These are phyloP conservation scores for Parastagonospora avenae DNA, from an alignment of 2,329 filamentous ascomycete species.

Conservation along the genomic window DNA sequence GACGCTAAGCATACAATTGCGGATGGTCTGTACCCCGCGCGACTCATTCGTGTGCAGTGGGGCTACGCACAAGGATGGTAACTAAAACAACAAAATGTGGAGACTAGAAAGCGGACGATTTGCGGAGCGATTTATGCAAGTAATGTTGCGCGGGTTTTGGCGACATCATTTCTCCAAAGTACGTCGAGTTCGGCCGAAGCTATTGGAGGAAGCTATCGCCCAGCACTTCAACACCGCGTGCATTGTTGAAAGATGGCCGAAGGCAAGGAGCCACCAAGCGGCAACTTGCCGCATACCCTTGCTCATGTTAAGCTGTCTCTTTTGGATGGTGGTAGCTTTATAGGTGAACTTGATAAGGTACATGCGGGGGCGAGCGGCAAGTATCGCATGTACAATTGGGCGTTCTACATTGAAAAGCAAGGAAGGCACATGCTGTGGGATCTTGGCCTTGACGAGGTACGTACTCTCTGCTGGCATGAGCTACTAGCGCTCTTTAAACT, in stretches of 20 bases:
- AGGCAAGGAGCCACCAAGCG: background rate
- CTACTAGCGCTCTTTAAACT: background rate
- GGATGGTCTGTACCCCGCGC: background rate
- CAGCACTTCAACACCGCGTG: too few relatives aligned
- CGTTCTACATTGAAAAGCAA: conserved; percentile 34
- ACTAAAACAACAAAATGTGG: conserved; percentile 3
- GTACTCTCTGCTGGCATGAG: background rate
- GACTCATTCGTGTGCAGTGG: background rate
- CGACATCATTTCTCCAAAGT: background rate
- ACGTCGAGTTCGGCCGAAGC: background rate
- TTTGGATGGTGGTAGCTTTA: conserved; percentile 42
- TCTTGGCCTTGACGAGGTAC: conserved; percentile 37
- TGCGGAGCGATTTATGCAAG: too few relatives aligned
- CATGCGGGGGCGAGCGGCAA: conserved; percentile 33
- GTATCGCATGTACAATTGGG: conserved; percentile 45
- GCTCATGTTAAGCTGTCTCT: conserved; percentile 32
- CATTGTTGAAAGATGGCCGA: background rate
- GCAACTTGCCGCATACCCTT: conserved; percentile 16
- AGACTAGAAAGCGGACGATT: background rate
- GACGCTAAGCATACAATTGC: too few relatives aligned
- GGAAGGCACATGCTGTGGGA: conserved; percentile 39
- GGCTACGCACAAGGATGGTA: background rate
- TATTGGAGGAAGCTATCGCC: background rate
- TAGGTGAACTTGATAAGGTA: conserved; percentile 31
- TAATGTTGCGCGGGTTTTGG: background rate